Conservation (phyloP, 2,329 filamentous ascomycete species). For the Fonsecaea multimorphosa region DNA sequence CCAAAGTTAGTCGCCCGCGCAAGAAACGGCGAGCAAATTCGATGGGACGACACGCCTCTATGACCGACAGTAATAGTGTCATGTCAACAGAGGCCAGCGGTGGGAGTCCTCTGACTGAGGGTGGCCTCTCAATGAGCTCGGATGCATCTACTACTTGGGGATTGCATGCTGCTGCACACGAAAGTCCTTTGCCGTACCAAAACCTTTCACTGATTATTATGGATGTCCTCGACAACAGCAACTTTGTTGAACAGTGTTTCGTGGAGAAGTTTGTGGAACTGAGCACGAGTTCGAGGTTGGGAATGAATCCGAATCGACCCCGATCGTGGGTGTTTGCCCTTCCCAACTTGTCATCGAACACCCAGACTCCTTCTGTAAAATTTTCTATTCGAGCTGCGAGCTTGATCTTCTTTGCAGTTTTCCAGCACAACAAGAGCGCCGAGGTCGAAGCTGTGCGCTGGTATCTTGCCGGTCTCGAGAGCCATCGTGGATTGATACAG, state of each 20-base stretch:
- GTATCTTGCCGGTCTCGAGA: constrained; percentile 15
- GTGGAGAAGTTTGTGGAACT: constrained; percentile 15
- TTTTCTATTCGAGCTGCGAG: constrained; percentile 6
- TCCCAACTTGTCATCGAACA: constrained; percentile 2
- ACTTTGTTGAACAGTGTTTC: constrained; percentile 10
- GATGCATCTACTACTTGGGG: neutral
- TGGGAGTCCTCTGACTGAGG: neutral
- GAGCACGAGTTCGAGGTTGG: constrained; percentile 13
- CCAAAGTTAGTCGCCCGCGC: neutral
- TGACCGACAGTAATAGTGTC: neutral
- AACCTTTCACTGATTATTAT: neutral
- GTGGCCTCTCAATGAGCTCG: neutral
- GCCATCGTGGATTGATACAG: constrained; percentile 10
- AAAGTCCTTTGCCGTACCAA: neutral
- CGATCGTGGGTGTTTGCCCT: constrained; percentile 14
- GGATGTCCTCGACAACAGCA: neutral
- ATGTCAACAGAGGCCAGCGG: neutral
- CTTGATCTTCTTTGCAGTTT: constrained; percentile 8
- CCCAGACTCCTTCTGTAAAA: constrained; percentile 6
- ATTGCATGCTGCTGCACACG: neutral
- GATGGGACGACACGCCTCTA: neutral
- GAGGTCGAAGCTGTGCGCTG: constrained; percentile 14
- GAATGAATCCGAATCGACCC: constrained; percentile 1
- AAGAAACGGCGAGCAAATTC: constrained; percentile 1
- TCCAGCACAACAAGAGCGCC: constrained; percentile 8